These are phyloP conservation scores for Ceratobasidium sp. DNA, from an alignment of 1,284 basidiomycete genomes.

Conservation along the genomic window DNA sequence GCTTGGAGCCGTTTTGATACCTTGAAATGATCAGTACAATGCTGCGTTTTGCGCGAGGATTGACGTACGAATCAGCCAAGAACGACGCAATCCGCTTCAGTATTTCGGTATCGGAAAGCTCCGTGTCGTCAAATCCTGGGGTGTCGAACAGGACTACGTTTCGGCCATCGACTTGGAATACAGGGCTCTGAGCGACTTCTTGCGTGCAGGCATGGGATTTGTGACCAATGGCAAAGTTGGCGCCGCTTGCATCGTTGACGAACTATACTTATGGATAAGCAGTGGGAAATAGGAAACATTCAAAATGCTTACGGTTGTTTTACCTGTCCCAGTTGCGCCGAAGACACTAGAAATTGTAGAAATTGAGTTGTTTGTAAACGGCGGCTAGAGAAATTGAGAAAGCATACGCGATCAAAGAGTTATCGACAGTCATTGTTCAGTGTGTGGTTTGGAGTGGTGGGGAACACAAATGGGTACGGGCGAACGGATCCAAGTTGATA, in stretches of 20 bases:
- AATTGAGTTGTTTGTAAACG: too few species aligned
- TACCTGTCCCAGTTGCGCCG: conserved; percentile 2
- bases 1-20: background rate
- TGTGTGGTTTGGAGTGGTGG: too few species aligned
- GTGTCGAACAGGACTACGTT: conserved; percentile 23
- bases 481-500: too few species aligned
- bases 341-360: background rate
- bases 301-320: background rate
- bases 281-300: background rate
- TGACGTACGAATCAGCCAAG: conserved; percentile 21
- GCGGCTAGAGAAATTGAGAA: background rate
- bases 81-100: conserved; percentile 28
- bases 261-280: background rate
- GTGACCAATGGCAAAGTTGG: conserved; percentile 5
- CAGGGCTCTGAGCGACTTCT: conserved; percentile 1
- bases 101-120: conserved; percentile 32
- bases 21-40: background rate
- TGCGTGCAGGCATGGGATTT: conserved; percentile 1
- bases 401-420: background rate
- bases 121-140: conserved; percentile 34
- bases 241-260: conserved; percentile 21
- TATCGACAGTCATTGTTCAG: too few species aligned
- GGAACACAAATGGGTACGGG: too few species aligned
- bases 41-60: background rate
- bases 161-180: conserved; percentile 10